These are phyloP conservation scores for Oryza nivara DNA, from an alignment of 176 grass and related monocot species.

Conservation along the genomic window DNA sequence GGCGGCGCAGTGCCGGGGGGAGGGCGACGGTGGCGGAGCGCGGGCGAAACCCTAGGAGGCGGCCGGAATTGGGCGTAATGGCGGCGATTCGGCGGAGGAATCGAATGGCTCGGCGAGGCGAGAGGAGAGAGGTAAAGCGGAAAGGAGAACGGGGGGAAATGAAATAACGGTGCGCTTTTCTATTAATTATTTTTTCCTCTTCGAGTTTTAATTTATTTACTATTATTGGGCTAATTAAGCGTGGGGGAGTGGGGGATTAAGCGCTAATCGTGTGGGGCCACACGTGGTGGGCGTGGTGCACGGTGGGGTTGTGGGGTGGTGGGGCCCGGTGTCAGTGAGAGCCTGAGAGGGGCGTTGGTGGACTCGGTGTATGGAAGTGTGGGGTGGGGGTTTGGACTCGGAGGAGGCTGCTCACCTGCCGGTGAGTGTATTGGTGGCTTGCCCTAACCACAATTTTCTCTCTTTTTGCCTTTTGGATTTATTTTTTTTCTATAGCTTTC, in stretches of 20 bases:
- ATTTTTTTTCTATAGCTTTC: not conserved
- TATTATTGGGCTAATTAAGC: conserved; percentile 34
- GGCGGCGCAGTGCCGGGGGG: not conserved
- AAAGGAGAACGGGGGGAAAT: conserved; percentile 28
- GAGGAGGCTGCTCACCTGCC: conserved; percentile 42
- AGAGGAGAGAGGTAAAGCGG: conserved; percentile 40
- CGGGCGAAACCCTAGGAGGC: conserved; percentile 48
- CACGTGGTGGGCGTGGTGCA: not conserved
- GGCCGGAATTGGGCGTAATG: conserved; percentile 47
- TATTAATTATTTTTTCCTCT: not conserved
- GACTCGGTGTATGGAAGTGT: not conserved
- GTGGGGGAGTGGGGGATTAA: conserved; percentile 32
- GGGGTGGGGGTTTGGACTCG: not conserved
- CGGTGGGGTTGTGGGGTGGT: not conserved
- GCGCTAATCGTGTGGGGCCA: conserved; percentile 1
- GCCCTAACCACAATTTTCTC: not conserved
- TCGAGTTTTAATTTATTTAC: conserved; percentile 23
- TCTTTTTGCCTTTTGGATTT: not conserved
- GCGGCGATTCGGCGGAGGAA: conserved; percentile 48
- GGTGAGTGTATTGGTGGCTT: conserved; percentile 31
- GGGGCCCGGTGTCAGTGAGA: not conserved
- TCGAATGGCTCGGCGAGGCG: conserved; percentile 41
- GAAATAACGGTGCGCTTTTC: conserved; percentile 44
- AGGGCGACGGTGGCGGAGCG: too few species aligned
- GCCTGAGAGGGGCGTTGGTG: not conserved